A percentile compares a stretch with the other conserved stretches of the same genome.
phyloP scores from a whole-genome alignment of 129 eudicot genomes.

The Ambrosia artemisiifolia region DNA sequence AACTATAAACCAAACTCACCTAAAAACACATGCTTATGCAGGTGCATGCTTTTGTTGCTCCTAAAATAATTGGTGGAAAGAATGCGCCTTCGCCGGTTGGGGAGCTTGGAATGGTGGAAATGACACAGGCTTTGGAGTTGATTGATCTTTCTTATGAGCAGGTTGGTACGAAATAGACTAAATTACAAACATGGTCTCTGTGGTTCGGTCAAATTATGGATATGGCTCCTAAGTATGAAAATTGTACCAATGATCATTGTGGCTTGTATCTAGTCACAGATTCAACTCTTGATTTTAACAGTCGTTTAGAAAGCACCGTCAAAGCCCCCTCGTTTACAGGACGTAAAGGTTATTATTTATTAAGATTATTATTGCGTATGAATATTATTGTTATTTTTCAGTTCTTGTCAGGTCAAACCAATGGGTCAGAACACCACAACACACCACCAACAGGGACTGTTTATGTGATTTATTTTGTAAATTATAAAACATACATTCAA shows the following conservation, averaged over 20 bases:
- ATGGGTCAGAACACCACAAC: background rate
- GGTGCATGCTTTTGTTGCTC: slow-evolving; percentile 98
- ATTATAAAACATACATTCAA: background rate
- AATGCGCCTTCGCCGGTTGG: slow-evolving; percentile 97
- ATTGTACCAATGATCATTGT: background rate
- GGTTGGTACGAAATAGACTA: slow-evolving; percentile 40
- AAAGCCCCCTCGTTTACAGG: background rate
- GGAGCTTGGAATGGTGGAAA: slow-evolving; percentile 99
- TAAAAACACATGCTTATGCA: slow-evolving; percentile 12
- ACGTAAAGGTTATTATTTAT: background rate
- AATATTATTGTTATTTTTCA: background rate
- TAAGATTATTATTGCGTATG: background rate
- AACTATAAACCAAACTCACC: background rate
- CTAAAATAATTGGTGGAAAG: slow-evolving; percentile 95
- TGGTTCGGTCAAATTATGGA: background rate
- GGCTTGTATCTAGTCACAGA: background rate
- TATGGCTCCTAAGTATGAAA: background rate
- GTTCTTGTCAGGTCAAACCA: background rate
- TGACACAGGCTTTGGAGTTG: slow-evolving; percentile 91
- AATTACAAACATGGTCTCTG: background rate
- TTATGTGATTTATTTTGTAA: background rate
- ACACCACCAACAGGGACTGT: background rate
- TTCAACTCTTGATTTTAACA: background rate
- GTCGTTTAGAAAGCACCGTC: background rate
- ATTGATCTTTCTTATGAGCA: slow-evolving; percentile 85